phyloP scores from a whole-genome alignment of 805 yeast species.

The Candida schatavii region DNA sequence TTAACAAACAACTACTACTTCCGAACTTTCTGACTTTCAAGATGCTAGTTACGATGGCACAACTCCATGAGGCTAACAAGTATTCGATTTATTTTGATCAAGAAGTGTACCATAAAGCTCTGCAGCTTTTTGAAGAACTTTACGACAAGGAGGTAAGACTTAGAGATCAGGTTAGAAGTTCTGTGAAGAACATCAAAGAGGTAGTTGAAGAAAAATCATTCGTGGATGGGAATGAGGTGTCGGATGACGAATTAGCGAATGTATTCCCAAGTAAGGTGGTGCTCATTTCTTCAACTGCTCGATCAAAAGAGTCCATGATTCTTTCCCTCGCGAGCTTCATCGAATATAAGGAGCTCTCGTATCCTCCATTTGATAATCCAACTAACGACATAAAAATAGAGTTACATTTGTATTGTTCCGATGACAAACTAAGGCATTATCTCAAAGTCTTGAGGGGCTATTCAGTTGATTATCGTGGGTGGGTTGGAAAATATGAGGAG shows the following conservation, averaged over 20 bases:
- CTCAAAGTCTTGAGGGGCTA: slow-evolving; percentile 36
- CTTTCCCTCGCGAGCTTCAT: slow-evolving; percentile 31
- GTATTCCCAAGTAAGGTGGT: slow-evolving; percentile 57
- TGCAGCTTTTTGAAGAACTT: slow-evolving; percentile 30
- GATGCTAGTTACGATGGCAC: slow-evolving; percentile 46
- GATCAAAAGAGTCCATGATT: slow-evolving; percentile 23
- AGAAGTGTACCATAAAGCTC: slow-evolving; percentile 29
- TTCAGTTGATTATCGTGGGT: slow-evolving; percentile 46
- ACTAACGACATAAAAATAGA: slow-evolving; percentile 25
- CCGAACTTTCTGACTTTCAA: slow-evolving; percentile 54
- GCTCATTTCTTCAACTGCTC: slow-evolving; percentile 26
- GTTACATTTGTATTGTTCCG: slow-evolving; percentile 48
- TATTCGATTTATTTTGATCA: slow-evolving; percentile 30
- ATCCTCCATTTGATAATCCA: not conserved
- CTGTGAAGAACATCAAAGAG: slow-evolving; percentile 24
- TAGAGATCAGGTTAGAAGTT: slow-evolving; percentile 35
- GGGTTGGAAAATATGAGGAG: slow-evolving; percentile 48
- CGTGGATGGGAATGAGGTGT: slow-evolving; percentile 37
- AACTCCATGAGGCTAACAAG: slow-evolving; percentile 30
- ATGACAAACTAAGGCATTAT: slow-evolving; percentile 46
- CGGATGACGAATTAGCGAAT: slow-evolving; percentile 52
- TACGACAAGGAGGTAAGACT: slow-evolving; percentile 41
- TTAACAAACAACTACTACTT: slow-evolving; percentile 41
- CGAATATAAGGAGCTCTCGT: slow-evolving; percentile 15
- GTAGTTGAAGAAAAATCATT: slow-evolving; percentile 28